Evolutionary conservation across 768 basidiomycete genomes (phyloP).

Genomic region (Strobilomyces confusus): DNA sequence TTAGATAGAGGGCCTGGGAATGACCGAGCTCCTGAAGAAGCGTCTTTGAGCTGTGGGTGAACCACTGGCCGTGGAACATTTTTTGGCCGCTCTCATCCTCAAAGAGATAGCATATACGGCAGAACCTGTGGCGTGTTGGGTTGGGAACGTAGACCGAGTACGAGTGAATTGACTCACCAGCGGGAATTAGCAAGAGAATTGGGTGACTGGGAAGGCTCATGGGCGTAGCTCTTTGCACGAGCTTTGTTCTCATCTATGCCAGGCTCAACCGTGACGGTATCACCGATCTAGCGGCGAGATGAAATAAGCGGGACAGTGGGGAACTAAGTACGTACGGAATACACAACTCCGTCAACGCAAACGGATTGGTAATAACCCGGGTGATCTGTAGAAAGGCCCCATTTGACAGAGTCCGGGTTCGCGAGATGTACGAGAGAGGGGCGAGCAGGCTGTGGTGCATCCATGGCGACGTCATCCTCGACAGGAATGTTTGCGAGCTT

Average conservation of each 20-base stretch:
- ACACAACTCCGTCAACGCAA: constrained; percentile 52
- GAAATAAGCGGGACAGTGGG: not conserved
- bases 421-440: constrained; percentile 23
- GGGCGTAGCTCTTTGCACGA: constrained; percentile 39
- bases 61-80: constrained; percentile 72
- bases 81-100: constrained; percentile 38
- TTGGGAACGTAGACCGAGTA: not conserved
- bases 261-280: constrained; percentile 59
- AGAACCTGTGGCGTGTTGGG: constrained; percentile 50
- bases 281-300: constrained; percentile 47
- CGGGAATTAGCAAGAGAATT: constrained; percentile 55
- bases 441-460: constrained; percentile 9
- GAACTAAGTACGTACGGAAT: constrained; percentile 40
- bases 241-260: constrained; percentile 45
- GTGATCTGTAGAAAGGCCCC: constrained; percentile 27
- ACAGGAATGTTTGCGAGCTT: constrained; percentile 32
- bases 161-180: constrained; percentile 48
- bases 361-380: constrained; percentile 42
- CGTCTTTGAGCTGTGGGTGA: constrained; percentile 58
- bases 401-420: constrained; percentile 33
- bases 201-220: constrained; percentile 40
- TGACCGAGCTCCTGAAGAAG: constrained; percentile 65
- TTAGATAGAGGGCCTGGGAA: constrained; percentile 52
- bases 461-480: constrained; percentile 27
- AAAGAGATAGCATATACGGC: constrained; percentile 62